Base-by-base conservation (phyloP, 2,329 filamentous ascomycete species). In the Aspergillus arachidicola region DNA sequence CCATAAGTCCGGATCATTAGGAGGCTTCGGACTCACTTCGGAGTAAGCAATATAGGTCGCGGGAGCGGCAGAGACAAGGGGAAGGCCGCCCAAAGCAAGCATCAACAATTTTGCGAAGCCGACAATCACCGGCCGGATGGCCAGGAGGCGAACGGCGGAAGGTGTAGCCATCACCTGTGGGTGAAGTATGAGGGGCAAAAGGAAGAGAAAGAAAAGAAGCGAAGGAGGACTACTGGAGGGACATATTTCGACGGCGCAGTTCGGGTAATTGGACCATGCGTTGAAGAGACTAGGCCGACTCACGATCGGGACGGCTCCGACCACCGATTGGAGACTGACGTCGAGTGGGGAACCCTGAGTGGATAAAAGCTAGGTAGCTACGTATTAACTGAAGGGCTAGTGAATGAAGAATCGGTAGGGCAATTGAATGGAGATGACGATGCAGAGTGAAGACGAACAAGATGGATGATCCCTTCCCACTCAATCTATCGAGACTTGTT, bases 1-100 rank as follows among this genome's bases (percentile, higher is more conserved):
- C 91, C 92, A 96, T 69, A 96, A 81, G 57, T 86, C 85, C 9
- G 88, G 85, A 65, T 90, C 89, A 28, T 85, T 81, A 9, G 80
- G 77, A 60, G 87, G 82, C 65, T 84, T 82, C 41, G 80, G 82
- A 60, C 83, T 77, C 53, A 83, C 78, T 64, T 65, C 63, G 38
- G 58, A 63, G 68, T 59, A 65, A 61, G 38, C 63, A 60, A 67
- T 23, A 64, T 63, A 53, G 63, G 60, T 59, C 61, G 59, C 68
- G 65, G 81, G 81, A 26, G 76, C 76, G 57, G 76, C 79, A 57
- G 75, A 70, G 48, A 78, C 67, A 43, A 79, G 64, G 11, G 81
- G 78, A 38, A 82, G 61, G 57, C 79, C 75, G 7, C 72, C 68
- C 48, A 80, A 61, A 19, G 73, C 66, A 55, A 81, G 68, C 58